Percentiles rank a stretch among this genome's conserved stretches.
Conservation (phyloP, 345 rosid genomes). For the Eucalyptus virginea region DNA sequence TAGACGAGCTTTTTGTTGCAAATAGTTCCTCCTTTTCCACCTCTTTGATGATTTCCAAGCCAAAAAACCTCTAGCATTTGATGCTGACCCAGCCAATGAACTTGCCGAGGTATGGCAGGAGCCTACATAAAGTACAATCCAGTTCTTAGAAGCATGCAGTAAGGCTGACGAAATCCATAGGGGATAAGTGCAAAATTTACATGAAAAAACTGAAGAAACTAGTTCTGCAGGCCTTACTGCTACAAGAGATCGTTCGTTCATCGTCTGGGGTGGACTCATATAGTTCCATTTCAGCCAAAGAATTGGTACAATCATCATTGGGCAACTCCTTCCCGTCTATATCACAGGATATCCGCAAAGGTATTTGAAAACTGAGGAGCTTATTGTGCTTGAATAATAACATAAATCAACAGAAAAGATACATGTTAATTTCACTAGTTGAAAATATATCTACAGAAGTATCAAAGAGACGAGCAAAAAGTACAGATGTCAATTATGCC, state of each 20-base stretch:
- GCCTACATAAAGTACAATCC: slow-evolving; percentile 16
- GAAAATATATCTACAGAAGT: neutral
- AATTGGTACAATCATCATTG: slow-evolving; percentile 36
- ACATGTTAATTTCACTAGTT: neutral
- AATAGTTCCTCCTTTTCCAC: slow-evolving; percentile 75
- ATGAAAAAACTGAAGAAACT: neutral
- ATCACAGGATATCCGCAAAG: slow-evolving; percentile 76
- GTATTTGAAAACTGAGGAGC: slow-evolving; percentile 62
- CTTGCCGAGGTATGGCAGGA: slow-evolving; percentile 34
- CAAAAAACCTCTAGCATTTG: slow-evolving; percentile 46
- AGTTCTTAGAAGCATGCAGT: neutral
- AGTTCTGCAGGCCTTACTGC: slow-evolving; percentile 20
- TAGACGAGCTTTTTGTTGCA: slow-evolving; percentile 79
- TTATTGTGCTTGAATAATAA: slow-evolving; percentile 53
- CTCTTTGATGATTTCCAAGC: slow-evolving; percentile 65
- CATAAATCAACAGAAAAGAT: neutral
- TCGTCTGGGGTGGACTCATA: slow-evolving; percentile 35
- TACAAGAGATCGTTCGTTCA: slow-evolving; percentile 16
- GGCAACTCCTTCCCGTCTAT: slow-evolving; percentile 55
- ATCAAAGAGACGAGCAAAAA: neutral
- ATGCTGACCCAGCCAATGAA: slow-evolving; percentile 23
- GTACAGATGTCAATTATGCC: neutral
- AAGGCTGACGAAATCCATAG: neutral
- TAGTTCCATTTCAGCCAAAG: slow-evolving; percentile 86
- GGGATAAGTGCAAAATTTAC: neutral